phyloP scores from a whole-genome alignment of 208 protist species.

The Acanthamoeba rhysodes region DNA sequence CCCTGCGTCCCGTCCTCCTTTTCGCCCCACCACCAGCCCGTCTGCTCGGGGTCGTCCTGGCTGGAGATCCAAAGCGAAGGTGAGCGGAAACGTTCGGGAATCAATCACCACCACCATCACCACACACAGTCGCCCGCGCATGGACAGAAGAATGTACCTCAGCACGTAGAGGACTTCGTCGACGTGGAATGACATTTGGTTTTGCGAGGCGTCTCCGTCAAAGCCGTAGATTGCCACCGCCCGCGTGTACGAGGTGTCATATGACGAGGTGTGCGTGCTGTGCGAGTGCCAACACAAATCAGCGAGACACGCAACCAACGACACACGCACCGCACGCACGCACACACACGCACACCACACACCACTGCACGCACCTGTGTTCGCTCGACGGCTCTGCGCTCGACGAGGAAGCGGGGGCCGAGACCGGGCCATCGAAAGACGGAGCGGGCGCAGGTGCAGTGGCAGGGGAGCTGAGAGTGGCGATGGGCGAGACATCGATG shows the following conservation, averaged over 20 bases:
- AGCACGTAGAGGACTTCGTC: not conserved
- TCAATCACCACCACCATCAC: no score
- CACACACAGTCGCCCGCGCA: not conserved
- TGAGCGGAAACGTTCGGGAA: not conserved
- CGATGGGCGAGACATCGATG: not conserved
- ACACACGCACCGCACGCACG: not conserved
- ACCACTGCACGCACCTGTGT: no score
- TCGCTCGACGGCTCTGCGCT: no score
- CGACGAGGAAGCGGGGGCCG: no score
- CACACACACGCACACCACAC: no score
- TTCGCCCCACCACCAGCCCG: slow-evolving; percentile 62
- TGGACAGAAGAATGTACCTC: not conserved
- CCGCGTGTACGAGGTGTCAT: not conserved
- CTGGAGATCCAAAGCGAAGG: not conserved
- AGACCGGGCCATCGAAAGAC: not conserved
- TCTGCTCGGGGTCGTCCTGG: slow-evolving; percentile 5
- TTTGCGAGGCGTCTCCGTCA: not conserved
- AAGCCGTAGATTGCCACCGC: not conserved
- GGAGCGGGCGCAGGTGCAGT: not conserved
- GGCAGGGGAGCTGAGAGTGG: not conserved
- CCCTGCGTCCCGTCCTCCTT: slow-evolving; percentile 18
- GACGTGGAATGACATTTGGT: not conserved
- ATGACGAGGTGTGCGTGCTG: not conserved
- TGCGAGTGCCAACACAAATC: no score
- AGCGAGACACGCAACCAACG: not conserved